A percentile compares a stretch with the other conserved stretches of the same genome.
Conservation (phyloP, 805 yeast species). For the Metschnikowia aberdeeniae region DNA sequence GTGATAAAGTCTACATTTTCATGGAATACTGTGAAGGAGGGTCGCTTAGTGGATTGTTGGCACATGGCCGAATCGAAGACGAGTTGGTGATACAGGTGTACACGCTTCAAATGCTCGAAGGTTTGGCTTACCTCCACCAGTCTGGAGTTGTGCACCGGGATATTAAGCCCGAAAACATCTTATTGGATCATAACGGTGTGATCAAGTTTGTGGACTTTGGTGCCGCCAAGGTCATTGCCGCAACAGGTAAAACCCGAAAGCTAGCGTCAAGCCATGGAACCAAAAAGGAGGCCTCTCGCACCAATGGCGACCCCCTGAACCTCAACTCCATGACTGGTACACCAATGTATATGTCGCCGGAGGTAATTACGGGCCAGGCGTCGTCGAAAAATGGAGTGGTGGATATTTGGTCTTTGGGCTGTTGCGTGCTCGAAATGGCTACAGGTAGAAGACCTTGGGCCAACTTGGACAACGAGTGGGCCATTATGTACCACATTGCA, state of each 20-base stretch:
- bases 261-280: slow-evolving; percentile 4
- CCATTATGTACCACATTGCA: slow-evolving; percentile 96
- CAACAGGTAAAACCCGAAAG: slow-evolving; percentile 45
- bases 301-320: slow-evolving; percentile 21
- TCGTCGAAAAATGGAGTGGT: slow-evolving; percentile 58
- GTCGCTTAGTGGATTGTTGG: slow-evolving; percentile 76
- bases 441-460: slow-evolving; percentile 98
- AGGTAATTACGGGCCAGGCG: slow-evolving; percentile 76
- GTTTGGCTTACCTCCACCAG: slow-evolving; percentile 89
- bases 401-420: slow-evolving; percentile 96
- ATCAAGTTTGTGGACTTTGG: slow-evolving; percentile 97
- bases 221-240: slow-evolving; percentile 86
- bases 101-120: slow-evolving; percentile 89
- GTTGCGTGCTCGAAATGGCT: slow-evolving; percentile 94
- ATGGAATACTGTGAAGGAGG: slow-evolving; percentile 99
- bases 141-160: slow-evolving; percentile 96
- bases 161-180: slow-evolving; percentile 90
- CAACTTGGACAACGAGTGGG: slow-evolving; percentile 94
- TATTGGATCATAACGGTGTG: slow-evolving; percentile 87
- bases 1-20: slow-evolving; percentile 90
- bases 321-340: slow-evolving; percentile 74
- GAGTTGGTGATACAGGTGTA: slow-evolving; percentile 89
- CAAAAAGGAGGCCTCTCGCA: neutral
- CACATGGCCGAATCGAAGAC: slow-evolving; percentile 93
- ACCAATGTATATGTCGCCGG: slow-evolving; percentile 99